Evolutionary conservation across 352 stramenopile species (phyloP).

Genomic region (Globisporangium parvum): DNA sequence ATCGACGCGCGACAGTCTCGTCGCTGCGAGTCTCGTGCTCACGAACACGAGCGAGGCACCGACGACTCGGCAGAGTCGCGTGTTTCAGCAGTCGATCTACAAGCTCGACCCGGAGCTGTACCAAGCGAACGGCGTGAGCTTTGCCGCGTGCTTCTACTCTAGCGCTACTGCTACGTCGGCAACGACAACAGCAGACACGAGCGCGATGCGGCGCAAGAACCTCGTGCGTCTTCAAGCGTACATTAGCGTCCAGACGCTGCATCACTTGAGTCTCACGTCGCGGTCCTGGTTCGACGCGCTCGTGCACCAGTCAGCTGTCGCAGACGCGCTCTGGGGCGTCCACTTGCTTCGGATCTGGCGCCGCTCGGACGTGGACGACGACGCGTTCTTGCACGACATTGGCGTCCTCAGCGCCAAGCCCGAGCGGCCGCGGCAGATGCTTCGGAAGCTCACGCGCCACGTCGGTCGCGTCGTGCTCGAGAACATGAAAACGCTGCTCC

Average conservation of each 20-base stretch:
- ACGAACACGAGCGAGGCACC: conserved; percentile 2
- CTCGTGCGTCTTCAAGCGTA: conserved; percentile 41
- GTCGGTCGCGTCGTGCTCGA: conserved; percentile 35
- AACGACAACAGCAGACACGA: conserved; percentile 3
- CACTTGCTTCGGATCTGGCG: conserved; percentile 43
- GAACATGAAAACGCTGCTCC: conserved; percentile 46
- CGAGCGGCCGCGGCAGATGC: conserved; percentile 35
- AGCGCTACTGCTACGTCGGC: background rate
- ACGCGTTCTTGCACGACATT: conserved; percentile 30
- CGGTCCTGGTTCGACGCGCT: conserved; percentile 36
- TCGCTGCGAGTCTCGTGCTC: conserved; percentile 7
- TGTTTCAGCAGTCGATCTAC: conserved; percentile 38
- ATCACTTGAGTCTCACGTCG: conserved; percentile 42
- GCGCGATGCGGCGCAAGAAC: conserved; percentile 19
- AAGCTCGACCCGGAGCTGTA: conserved; percentile 37
- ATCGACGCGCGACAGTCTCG: conserved; percentile 2
- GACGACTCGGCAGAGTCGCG: conserved; percentile 1
- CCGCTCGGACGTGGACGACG: conserved; percentile 21
- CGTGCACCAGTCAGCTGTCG: conserved; percentile 29
- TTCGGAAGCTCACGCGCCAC: conserved; percentile 47
- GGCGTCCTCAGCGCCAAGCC: conserved; percentile 27
- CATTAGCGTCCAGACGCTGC: conserved; percentile 28
- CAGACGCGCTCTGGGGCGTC: conserved; percentile 40
- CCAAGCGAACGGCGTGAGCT: conserved; percentile 23
- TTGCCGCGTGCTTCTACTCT: conserved; percentile 26